A percentile compares a stretch with the other conserved stretches of the same genome.
Evolutionary conservation across 1,284 basidiomycete species (phyloP).

Genomic region (Fistulinella staudtii): DNA sequence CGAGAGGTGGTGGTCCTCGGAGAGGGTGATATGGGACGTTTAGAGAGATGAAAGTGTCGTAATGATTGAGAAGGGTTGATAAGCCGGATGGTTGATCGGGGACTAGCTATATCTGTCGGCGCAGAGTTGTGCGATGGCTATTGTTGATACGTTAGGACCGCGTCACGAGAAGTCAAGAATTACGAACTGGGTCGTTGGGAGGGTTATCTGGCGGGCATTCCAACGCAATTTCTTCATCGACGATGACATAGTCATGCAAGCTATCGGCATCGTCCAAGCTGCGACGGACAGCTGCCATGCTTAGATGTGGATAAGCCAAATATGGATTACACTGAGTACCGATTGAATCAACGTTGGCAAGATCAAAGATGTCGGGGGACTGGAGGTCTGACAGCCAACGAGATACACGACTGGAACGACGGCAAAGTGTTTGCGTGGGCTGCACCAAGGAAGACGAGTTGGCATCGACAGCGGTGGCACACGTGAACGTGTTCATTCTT

Average conservation of each 20-base stretch:
- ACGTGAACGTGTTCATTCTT: constrained; percentile 27
- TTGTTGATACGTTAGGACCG: constrained; percentile 14
- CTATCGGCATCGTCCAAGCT: constrained; percentile 37
- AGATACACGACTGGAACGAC: constrained; percentile 58
- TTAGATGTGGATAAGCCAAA: constrained; percentile 52
- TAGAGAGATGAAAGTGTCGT: constrained; percentile 51
- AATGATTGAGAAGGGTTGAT: constrained; percentile 50
- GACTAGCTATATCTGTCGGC: constrained; percentile 35
- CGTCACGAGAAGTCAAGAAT: constrained; percentile 5
- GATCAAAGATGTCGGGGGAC: constrained; percentile 20
- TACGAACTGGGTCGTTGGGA: constrained; percentile 19
- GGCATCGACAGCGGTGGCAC: constrained; percentile 17
- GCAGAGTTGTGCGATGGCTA: constrained; percentile 35
- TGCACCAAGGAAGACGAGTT: constrained; percentile 17
- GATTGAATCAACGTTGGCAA: constrained; percentile 25
- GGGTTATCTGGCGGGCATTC: constrained; percentile 23
- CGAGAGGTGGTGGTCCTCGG: constrained; percentile 34
- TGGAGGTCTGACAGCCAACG: constrained; percentile 69
- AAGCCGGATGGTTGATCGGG: constrained; percentile 39
- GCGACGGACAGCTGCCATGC: constrained; percentile 23
- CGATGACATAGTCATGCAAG: constrained; percentile 55
- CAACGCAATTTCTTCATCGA: constrained; percentile 30
- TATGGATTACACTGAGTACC: constrained; percentile 43
- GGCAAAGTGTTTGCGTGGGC: constrained; percentile 24
- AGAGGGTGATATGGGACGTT: constrained; percentile 42